These are phyloP conservation scores for Sambucus nigra DNA, from an alignment of 129 eudicot species.

Conservation along the genomic window DNA sequence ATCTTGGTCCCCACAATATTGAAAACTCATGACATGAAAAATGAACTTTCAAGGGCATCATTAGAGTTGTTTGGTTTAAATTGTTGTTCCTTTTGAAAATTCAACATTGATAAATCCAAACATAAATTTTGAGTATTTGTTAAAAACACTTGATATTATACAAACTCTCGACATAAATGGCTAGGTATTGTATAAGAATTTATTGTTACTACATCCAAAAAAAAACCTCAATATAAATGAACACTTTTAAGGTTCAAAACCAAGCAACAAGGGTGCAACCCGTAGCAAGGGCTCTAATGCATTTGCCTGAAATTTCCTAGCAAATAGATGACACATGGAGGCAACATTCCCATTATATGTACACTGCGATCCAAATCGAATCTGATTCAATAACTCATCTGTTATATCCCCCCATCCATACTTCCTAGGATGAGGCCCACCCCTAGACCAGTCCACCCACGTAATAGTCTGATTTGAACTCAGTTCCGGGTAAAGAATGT, in stretches of 20 bases:
- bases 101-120: no score
- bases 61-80: no score
- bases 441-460: slow-evolving; percentile 43
- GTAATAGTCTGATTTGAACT: slow-evolving; percentile 28
- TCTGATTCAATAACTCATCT: slow-evolving; percentile 20
- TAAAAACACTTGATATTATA: no score
- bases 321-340: slow-evolving; percentile 24
- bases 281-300: slow-evolving; percentile 21
- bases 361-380: slow-evolving; percentile 17
- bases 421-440: slow-evolving; percentile 39
- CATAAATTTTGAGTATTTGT: no score
- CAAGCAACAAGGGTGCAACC: slow-evolving; percentile 19
- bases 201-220: no score
- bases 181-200: no score
- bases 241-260: slow-evolving; percentile 13
- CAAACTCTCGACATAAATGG: no score
- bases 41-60: no score
- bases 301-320: slow-evolving; percentile 29
- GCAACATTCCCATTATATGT: slow-evolving; percentile 23
- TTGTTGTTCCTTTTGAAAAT: no score
- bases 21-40: no score
- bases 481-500: slow-evolving; percentile 17
- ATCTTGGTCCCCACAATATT: no score
- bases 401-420: slow-evolving; percentile 26
- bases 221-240: no score